Percentiles rank a stretch among this genome's conserved stretches.
Evolutionary conservation across 306 rosid species (phyloP).

Genomic region (Cicer yamashitae): DNA sequence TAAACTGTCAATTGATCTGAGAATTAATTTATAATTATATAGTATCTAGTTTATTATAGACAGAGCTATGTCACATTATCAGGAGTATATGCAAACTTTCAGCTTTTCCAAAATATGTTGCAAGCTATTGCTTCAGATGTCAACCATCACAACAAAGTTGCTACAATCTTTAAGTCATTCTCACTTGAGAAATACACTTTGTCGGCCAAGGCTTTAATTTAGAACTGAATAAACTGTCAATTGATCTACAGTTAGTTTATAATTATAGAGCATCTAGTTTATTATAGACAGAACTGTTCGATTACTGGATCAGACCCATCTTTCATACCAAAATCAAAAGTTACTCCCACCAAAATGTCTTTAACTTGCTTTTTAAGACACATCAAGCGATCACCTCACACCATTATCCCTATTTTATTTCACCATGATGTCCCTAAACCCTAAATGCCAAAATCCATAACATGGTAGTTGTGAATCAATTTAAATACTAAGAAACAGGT

Average conservation of each 20-base stretch:
- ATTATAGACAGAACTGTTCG: background rate
- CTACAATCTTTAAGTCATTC: slow-evolving; percentile 16
- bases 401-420: background rate
- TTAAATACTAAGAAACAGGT: slow-evolving; percentile 28
- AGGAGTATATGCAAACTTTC: slow-evolving; percentile 18
- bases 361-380: slow-evolving; percentile 16
- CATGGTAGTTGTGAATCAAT: slow-evolving; percentile 28
- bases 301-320: background rate
- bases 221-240: slow-evolving; percentile 15
- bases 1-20: background rate
- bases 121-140: slow-evolving; percentile 20
- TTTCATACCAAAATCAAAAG: slow-evolving; percentile 21
- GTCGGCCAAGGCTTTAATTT: slow-evolving; percentile 11
- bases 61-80: slow-evolving; percentile 18
- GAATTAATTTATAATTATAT: slow-evolving; percentile 14
- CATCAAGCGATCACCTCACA: slow-evolving; percentile 13
- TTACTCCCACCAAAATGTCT: slow-evolving; percentile 1
- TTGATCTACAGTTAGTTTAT: slow-evolving; percentile 2
- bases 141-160: slow-evolving; percentile 27
- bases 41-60: background rate
- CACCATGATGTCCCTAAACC: slow-evolving; percentile 1
- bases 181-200: slow-evolving; percentile 7
- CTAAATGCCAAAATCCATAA: slow-evolving; percentile 25
- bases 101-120: slow-evolving; percentile 32
- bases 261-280: slow-evolving; percentile 3